Percentiles rank a stretch among this genome's conserved stretches.
phyloP scores from a whole-genome alignment of 768 basidiomycete genomes.

The Collybia sp. region DNA sequence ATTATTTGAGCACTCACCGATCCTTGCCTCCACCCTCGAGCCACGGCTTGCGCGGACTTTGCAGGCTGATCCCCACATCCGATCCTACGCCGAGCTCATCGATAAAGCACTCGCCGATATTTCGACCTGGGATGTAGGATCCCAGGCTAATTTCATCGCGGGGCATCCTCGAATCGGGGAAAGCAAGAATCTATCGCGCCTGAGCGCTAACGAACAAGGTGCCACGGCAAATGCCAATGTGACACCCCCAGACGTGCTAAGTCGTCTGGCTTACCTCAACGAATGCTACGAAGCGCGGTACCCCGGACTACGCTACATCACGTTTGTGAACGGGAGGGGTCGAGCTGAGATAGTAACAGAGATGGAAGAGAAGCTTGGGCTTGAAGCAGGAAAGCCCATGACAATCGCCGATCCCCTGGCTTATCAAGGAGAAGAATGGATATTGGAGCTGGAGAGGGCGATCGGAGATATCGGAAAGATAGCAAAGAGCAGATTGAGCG shows the following conservation, averaged over 20 bases:
- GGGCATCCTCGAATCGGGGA: constrained; percentile 93
- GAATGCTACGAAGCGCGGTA: constrained; percentile 69
- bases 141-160: constrained; percentile 62
- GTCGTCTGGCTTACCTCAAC: constrained; percentile 71
- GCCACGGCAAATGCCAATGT: constrained; percentile 27
- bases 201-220: constrained; percentile 82
- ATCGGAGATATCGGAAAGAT: constrained; percentile 71
- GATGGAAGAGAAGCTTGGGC: constrained; percentile 65
- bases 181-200: constrained; percentile 62
- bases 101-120: constrained; percentile 46
- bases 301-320: constrained; percentile 81
- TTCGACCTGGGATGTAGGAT: constrained; percentile 42
- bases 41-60: constrained; percentile 40
- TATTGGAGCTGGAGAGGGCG: constrained; percentile 64
- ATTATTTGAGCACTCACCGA: constrained; percentile 64
- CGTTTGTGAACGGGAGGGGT: constrained; percentile 85
- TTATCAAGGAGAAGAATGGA: constrained; percentile 50
- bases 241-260: constrained; percentile 72
- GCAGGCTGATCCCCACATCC: constrained; percentile 16
- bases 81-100: constrained; percentile 53
- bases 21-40: constrained; percentile 47
- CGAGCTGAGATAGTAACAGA: constrained; percentile 69
- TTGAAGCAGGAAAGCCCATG: constrained; percentile 19
- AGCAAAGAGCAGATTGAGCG: constrained; percentile 60
- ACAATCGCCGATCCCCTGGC: constrained; percentile 31